Evolutionary conservation across 23 red algal species (phyloP), one percentile per base, ranked within the genome.

Genomic region (Gracilaria caudata): DNA sequence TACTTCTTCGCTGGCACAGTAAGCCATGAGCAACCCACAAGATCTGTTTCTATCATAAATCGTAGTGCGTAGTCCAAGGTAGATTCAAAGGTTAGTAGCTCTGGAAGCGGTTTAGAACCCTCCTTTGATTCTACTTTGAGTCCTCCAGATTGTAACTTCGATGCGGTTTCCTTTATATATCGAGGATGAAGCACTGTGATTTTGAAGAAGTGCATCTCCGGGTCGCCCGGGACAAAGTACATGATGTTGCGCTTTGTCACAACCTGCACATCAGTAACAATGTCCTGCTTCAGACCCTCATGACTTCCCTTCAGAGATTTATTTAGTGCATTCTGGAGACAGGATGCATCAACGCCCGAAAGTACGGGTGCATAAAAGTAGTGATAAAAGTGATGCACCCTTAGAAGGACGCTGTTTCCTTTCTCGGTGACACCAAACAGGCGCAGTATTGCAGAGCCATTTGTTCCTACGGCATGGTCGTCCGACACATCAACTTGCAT

Each of bases 11-110:
- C 65, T 21, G 93, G 89, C 28, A 99, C 20, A 17, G 94, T 94
- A 33, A 99, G 54, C 97, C 97, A 99, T 51, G 89, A 93, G 66
- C 97, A 99, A 21, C 97, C 97, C 21, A 96, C 82, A 40, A 95
- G 80, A 28, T 79, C 78, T 12, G 70, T 78, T 60, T 99, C 97
- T 33, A 95, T 94, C 97, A 99, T 99, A 71, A 94, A 99, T 3
- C 97, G 84, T 43, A 99, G 57, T 51, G 93, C 61, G 36, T 84
- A 95, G 60, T 99, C 97, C 44, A 99, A 49, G 14, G 97, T 92
- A 21, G 86, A 70, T 47, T 99, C 97, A 89, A 94, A 99, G 8
- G 92, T 92, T 14, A 74, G 53, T 34, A 89, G 68, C 60, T 78
- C 63, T 43, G 76, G 64, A 4, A 89, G 49, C 4, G n/a, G 57